phyloP scores from a whole-genome alignment of 2,329 filamentous ascomycete genomes.

The Beauveria pseudobassiana region DNA sequence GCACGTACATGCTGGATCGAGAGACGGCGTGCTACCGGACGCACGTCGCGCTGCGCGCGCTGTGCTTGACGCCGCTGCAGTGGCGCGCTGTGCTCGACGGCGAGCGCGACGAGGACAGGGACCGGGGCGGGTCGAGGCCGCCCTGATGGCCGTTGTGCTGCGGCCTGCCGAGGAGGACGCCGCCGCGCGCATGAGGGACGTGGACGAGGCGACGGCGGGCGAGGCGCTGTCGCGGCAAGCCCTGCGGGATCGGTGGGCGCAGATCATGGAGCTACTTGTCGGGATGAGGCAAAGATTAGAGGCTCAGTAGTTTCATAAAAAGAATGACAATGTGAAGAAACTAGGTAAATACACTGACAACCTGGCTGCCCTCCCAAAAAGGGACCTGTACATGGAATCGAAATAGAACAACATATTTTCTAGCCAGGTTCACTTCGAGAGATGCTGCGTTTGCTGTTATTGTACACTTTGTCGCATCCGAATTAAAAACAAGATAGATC shows the following conservation, averaged over 20 bases:
- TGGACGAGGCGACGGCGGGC: slow-evolving; percentile 24
- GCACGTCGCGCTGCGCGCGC: slow-evolving; percentile 41
- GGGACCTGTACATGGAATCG: neutral
- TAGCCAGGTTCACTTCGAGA: neutral
- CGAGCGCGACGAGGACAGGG: slow-evolving; percentile 38
- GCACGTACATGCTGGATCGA: slow-evolving; percentile 43
- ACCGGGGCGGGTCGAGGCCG: slow-evolving; percentile 29
- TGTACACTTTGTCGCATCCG: neutral
- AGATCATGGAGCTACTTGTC: slow-evolving; percentile 29
- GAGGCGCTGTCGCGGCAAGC: slow-evolving; percentile 14
- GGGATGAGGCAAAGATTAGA: slow-evolving; percentile 21
- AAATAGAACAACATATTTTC: neutral
- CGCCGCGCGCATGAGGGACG: slow-evolving; percentile 21
- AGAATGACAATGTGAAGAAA: neutral
- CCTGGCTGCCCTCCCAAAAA: neutral
- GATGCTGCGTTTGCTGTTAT: neutral
- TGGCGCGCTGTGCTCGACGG: slow-evolving; percentile 40
- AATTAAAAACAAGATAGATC: neutral
- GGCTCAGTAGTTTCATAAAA: neutral
- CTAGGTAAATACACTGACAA: no score
- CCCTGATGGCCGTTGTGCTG: slow-evolving; percentile 31
- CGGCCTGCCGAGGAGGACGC: slow-evolving; percentile 27
- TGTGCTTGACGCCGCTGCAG: slow-evolving; percentile 27
- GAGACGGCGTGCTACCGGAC: slow-evolving; percentile 47
- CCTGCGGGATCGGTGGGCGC: slow-evolving; percentile 24